These are phyloP conservation scores for Daedalea quercina DNA, from an alignment of 768 basidiomycete genomes.

Conservation along the genomic window DNA sequence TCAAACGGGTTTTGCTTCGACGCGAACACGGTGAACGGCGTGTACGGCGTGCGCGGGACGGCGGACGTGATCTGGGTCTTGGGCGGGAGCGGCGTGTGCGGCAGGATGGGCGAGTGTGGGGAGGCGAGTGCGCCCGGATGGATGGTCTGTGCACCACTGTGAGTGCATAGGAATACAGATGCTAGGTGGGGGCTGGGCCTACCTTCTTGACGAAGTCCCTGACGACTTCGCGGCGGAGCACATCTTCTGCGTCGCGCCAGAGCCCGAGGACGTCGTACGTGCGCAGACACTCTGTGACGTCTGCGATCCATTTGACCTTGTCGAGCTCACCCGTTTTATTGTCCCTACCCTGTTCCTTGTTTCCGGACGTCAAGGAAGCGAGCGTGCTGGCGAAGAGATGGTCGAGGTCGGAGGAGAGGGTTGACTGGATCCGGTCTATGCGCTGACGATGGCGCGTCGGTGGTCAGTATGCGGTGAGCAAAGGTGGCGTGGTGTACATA, in stretches of 20 bases:
- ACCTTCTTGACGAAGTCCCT: constrained; percentile 76
- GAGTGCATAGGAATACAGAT: neutral
- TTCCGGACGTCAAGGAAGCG: constrained; percentile 37
- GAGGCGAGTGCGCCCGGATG: constrained; percentile 59
- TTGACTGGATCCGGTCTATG: constrained; percentile 77
- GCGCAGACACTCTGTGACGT: constrained; percentile 71
- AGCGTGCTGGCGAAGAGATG: constrained; percentile 68
- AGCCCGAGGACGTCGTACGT: constrained; percentile 77
- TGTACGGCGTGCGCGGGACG: constrained; percentile 47
- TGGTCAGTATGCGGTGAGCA: neutral
- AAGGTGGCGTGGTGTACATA: constrained; percentile 29
- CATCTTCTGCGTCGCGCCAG: constrained; percentile 86
- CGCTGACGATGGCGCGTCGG: constrained; percentile 39
- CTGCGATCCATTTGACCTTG: constrained; percentile 52
- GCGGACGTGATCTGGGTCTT: constrained; percentile 23
- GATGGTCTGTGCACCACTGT: constrained; percentile 49
- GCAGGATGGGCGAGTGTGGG: constrained; percentile 69
- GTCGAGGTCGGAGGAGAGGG: constrained; percentile 82
- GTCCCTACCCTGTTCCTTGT: constrained; percentile 28
- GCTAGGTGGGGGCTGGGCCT: neutral
- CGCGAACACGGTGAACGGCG: constrained; percentile 42
- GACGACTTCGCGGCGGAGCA: constrained; percentile 66
- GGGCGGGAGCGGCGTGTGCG: constrained; percentile 63
- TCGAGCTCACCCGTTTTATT: constrained; percentile 55
- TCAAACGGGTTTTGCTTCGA: constrained; percentile 35